Percentiles rank a stretch among this genome's conserved stretches.
Evolutionary conservation across 139 green algal species (phyloP).

Genomic region (Eudorina sp.): DNA sequence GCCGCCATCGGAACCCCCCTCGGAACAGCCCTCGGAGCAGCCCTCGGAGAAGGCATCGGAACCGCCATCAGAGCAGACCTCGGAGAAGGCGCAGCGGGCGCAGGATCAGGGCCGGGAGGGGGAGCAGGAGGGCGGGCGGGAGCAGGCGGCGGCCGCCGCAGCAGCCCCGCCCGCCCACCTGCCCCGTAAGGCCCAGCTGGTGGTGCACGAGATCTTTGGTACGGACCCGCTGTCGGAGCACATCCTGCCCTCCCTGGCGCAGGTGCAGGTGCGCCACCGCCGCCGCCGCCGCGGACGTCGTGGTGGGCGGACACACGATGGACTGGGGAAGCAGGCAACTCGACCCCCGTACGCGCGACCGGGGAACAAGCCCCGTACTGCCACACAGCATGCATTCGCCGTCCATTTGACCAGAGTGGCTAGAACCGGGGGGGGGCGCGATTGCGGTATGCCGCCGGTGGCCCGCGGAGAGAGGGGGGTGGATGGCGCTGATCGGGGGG

Average conservation of each 20-base stretch:
- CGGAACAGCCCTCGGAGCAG: background rate
- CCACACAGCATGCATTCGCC: too few species aligned
- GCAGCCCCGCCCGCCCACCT: background rate
- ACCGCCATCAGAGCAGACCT: background rate
- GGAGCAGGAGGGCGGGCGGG: background rate
- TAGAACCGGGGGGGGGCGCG: too few species aligned
- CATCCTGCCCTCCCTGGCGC: constrained; percentile 56
- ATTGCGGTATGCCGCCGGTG: too few species aligned
- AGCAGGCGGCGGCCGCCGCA: background rate
- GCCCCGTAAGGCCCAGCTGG: constrained; percentile 31
- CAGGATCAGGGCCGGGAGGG: background rate
- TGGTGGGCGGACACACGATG: too few species aligned
- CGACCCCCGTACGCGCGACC: too few species aligned
- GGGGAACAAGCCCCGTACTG: too few species aligned
- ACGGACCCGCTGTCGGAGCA: constrained; percentile 61
- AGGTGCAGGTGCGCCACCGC: constrained; percentile 55
- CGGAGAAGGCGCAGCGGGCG: background rate
- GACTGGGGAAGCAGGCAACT: too few species aligned
- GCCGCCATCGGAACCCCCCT: background rate
- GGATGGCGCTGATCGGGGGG: too few species aligned
- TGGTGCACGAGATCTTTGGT: constrained; percentile 67
- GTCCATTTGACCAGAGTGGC: too few species aligned
- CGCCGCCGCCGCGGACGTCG: too few species aligned
- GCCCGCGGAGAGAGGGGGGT: too few species aligned
- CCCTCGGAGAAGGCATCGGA: background rate